These are phyloP conservation scores for Ceratobasidium theobromae DNA, from an alignment of 1,284 basidiomycete genomes.

Conservation along the genomic window DNA sequence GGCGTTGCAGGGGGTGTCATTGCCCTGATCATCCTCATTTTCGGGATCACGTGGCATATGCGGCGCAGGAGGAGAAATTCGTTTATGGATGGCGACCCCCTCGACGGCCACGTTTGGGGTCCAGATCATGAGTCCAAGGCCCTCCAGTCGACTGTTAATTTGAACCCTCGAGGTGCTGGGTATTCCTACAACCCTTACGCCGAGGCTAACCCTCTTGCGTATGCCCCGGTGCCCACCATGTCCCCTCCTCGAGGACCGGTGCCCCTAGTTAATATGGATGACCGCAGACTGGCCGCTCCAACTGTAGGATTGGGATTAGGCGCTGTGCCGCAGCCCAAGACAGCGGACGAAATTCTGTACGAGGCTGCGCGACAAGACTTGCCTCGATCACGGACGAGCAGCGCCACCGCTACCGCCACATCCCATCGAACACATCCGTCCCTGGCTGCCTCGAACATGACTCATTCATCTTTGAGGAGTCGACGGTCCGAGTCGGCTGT, in stretches of 20 bases:
- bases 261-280: background rate
- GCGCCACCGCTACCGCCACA: constrained; percentile 15
- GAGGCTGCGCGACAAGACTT: constrained; percentile 23
- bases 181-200: constrained; percentile 25
- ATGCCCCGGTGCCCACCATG: constrained; percentile 18
- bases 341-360: constrained; percentile 28
- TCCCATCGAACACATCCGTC: background rate
- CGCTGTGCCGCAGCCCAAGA: constrained; percentile 1
- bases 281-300: background rate
- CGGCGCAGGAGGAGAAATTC: constrained; percentile 9
- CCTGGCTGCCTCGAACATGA: constrained; percentile 9
- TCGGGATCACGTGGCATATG: constrained; percentile 28
- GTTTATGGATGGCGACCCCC: background rate
- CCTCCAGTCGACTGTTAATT: background rate
- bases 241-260: constrained; percentile 13
- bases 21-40: constrained; percentile 20
- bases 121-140: background rate
- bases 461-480: background rate
- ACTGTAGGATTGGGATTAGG: background rate
- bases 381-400: constrained; percentile 7
- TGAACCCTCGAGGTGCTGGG: background rate
- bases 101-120: background rate
- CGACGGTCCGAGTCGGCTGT: constrained; percentile 12
- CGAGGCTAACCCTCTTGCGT: constrained; percentile 1
- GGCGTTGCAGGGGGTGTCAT: constrained; percentile 23